Evolutionary conservation across 179 eudicot species (phyloP), one percentile per base, ranked within the genome.

Genomic region (Silene coronaria): DNA sequence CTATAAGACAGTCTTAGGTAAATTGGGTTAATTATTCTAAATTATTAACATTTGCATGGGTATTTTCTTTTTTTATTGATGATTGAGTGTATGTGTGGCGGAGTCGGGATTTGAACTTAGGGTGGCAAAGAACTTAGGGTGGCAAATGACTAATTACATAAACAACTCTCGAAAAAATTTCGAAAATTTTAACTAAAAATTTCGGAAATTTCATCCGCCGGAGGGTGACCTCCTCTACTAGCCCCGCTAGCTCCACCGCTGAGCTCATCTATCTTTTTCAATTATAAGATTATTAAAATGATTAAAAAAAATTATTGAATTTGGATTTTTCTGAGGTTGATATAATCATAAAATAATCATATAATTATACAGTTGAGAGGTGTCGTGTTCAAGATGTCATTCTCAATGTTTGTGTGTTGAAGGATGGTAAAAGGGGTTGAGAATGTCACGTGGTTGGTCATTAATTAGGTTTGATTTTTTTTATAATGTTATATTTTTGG

Each of bases 361-460:
- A 30, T 75, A 11, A 63, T 46, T 73, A 23, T 70, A 53, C 59
- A 9, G 28, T 67, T 19, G 23, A 55, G 16, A 46, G 48, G 62
- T 60, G 65, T 72, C 72, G 45, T 69, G 67, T 73, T 53, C 65
- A 61, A 48, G 74, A 38, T 72, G 70, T 58, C 36, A 53, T 28
- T 19, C 32, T 71, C 27, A 26, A 4, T 27, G 70, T n/a, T n/a
- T n/a, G n/a, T 58, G 73, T 19, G 36, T 13, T 13, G 28, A 70
- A 38, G 32, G 28, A 48, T 72, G 74, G 76, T 71, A 62, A 30
- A 72, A 58, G 71, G 36, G 62, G 70, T 63, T 71, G 64, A 59
- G 71, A 65, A 51, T 65, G 72, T 4, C 24, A 63, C 14, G 14
- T 36, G 60, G 24, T 64, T 28, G 36, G 45, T 80, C 58, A 65